A percentile compares a stretch with the other conserved stretches of the same genome.
Conservation (phyloP, 768 basidiomycete species). For the Austroboletus festivus region DNA sequence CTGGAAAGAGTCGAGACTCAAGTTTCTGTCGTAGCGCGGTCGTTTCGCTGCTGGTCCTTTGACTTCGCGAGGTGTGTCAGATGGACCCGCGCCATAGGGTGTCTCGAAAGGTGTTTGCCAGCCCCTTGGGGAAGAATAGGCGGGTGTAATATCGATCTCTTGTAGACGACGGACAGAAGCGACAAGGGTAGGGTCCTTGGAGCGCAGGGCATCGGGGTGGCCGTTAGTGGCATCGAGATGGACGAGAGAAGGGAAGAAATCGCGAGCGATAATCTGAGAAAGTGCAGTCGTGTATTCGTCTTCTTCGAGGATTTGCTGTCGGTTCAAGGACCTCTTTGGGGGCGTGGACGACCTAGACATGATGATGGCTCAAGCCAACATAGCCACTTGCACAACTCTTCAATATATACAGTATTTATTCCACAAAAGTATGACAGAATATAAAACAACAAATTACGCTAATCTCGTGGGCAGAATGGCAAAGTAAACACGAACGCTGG, state of each 20-base stretch:
- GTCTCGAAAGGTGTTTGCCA: slow-evolving; percentile 58
- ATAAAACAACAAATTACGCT: slow-evolving; percentile 15
- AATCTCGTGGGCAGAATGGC: slow-evolving; percentile 3
- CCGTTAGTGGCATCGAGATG: slow-evolving; percentile 86
- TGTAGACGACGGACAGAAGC: slow-evolving; percentile 74
- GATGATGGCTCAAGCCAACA: slow-evolving; percentile 19
- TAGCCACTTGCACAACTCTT: slow-evolving; percentile 12
- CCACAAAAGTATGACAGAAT: slow-evolving; percentile 15
- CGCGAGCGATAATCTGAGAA: slow-evolving; percentile 89
- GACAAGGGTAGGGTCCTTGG: slow-evolving; percentile 76
- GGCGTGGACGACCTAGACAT: slow-evolving; percentile 32
- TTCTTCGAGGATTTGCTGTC: slow-evolving; percentile 77
- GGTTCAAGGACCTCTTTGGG: slow-evolving; percentile 59
- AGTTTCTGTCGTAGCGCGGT: slow-evolving; percentile 51
- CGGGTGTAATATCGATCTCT: slow-evolving; percentile 55
- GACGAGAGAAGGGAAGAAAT: slow-evolving; percentile 94
- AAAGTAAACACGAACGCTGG: slow-evolving; percentile 10
- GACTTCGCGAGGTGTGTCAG: slow-evolving; percentile 54
- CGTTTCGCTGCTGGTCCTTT: slow-evolving; percentile 53
- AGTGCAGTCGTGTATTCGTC: slow-evolving; percentile 92
- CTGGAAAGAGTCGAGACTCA: slow-evolving; percentile 86
- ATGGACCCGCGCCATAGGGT: slow-evolving; percentile 55
- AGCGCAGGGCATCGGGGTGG: slow-evolving; percentile 76
- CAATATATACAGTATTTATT: neutral
- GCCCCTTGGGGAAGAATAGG: slow-evolving; percentile 25